Evolutionary conservation across 2,329 filamentous ascomycete species (phyloP), one percentile per base, ranked within the genome.

Genomic region (Talaromyces sp.): DNA sequence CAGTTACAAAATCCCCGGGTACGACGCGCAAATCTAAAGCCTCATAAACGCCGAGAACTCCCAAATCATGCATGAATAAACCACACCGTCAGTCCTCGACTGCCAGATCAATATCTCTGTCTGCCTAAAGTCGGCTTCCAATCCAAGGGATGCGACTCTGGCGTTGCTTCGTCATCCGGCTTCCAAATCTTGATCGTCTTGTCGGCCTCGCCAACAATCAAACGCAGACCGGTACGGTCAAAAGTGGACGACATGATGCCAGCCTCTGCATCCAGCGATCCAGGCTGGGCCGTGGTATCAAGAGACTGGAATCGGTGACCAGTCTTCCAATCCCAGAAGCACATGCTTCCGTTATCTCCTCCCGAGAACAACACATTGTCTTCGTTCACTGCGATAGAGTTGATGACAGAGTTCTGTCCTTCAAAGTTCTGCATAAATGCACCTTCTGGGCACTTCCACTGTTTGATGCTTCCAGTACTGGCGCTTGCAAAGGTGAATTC

Each of bases 161-260:
- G 89, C 0, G 93, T 97, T 19, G 94, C 94, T 57, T 88, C 85
- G 53, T 95, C 91, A 73, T 99, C 94, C 66, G 88, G 89, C 75
- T 92, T 95, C 94, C 94, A 99, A 61, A 99, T 86, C 83, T 99
- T 97, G 74, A 97, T 96, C 0, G 92, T 96, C 83, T 99, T 99
- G 74, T 99, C 94, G 6, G 92, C 91, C 77, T 99, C 94, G 52
- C 95, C 95, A 21, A 90, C 92, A 64, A 99, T 96, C 67, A 99
- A 80, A 66, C 94, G 85, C 69, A 97, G 72, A 0, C 94, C 94
- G 0, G 92, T 96, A 62, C 84, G 85, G 70, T 99, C 94, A 71
- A 96, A 99, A 0, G 88, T 96, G 14, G 90, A 92, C 71, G 89
- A 91, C 88, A 99, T 96, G 67, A 99, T 86, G 57, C 95, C 95